phyloP scores from a whole-genome alignment of 1,284 basidiomycete species.

The Clitocybe nebularis region DNA sequence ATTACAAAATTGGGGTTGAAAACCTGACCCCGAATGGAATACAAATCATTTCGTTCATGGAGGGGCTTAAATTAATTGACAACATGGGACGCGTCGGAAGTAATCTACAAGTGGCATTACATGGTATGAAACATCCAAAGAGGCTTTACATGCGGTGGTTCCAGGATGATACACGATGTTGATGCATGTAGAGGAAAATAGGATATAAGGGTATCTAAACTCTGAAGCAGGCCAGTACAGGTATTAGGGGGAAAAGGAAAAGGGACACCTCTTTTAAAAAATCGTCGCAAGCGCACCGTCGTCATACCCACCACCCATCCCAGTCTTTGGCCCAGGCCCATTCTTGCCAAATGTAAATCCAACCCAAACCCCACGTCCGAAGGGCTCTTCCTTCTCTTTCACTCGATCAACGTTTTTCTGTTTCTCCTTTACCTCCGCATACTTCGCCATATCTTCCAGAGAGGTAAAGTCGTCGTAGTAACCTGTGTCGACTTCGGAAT shows the following conservation, averaged over 20 bases:
- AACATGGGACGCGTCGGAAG: too few relatives aligned
- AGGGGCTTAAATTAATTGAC: too few relatives aligned
- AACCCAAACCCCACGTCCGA: slow-evolving; percentile 85
- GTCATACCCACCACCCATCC: slow-evolving; percentile 36
- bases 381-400: slow-evolving; percentile 78
- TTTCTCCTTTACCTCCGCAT: slow-evolving; percentile 97
- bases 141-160: neutral
- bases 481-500: slow-evolving; percentile 93
- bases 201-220: slow-evolving; percentile 1
- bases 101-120: neutral
- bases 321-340: slow-evolving; percentile 48
- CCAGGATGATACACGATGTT: neutral
- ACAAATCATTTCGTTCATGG: too few relatives aligned
- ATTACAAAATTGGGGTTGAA: too few relatives aligned
- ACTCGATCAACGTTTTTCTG: slow-evolving; percentile 92
- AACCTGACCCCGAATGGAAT: too few relatives aligned
- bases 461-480: slow-evolving; percentile 98
- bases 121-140: neutral
- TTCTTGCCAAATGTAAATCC: slow-evolving; percentile 98
- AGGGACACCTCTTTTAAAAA: slow-evolving; percentile 37
- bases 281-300: slow-evolving; percentile 63
- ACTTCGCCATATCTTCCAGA: slow-evolving; percentile 96
- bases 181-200: neutral
- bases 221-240: neutral
- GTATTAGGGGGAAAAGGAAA: neutral